Base-by-base conservation (phyloP, 148 eudicot species). In the Rhododendron ferrugineum region DNA sequence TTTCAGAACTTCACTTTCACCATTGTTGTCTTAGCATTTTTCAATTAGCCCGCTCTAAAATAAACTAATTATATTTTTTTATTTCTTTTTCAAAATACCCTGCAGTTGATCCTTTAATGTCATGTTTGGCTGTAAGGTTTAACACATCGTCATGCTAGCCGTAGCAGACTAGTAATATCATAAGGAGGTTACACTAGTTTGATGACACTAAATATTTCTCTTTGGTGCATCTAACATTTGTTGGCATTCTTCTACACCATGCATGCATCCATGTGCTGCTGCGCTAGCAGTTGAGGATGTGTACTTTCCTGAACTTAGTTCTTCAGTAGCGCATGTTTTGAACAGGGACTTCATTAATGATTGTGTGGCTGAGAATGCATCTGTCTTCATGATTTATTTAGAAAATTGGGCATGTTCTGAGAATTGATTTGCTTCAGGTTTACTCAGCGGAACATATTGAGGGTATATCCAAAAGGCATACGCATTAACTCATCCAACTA, bases 381-480 rank as follows among this genome's bases (percentile, higher is more conserved):
- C 42, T 47, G 52, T 30, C 85, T 83, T 46, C 36, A 83, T 49
- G 20, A 70, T 83, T 30, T 83, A n/a, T 28, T n/a, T 11, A 32
- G 49, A 18, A 84, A 72, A 5, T 68, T 78, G 11, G 30, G 7
- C 52, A 73, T 72, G 22, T 78, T 83, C 82, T 84, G 66, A 89
- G 23, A 66, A 28, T 78, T 37, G 47, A 37, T 26, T 87, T 86
- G 58, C 60, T 82, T 79, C 74, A 95, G 98, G 90, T 95, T 95
- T 86, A 95, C 98, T 3, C 97, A 94, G 87, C 87, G 85, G 83
- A 95, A 95, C 79, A 82, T 95, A 79, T 92, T 95, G 88, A 89
- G 98, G 85, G 89, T 95, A 60, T 95, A 95, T 85, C 98, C 98
- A 1, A 95, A 95, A 87, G 97, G 96, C 30, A 91, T 91, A 79